Conservation (phyloP, 2,329 filamentous ascomycete species). For the Aspergillus fructus region DNA sequence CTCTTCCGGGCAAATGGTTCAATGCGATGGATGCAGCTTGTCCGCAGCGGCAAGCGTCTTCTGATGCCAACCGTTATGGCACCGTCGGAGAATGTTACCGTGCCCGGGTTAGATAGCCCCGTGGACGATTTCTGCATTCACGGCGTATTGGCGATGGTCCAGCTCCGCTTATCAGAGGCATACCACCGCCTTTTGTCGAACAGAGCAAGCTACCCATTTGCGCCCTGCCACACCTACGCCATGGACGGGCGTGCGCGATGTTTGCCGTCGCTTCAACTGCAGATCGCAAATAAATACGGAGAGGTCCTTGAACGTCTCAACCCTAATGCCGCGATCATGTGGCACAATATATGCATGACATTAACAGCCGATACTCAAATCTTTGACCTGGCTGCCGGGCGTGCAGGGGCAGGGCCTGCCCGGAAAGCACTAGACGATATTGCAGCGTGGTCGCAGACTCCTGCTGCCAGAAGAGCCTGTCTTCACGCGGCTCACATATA, state of each 20-base stretch:
- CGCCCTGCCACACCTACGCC: slow-evolving; percentile 48
- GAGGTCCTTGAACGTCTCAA: slow-evolving; percentile 45
- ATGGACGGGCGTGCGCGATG: slow-evolving; percentile 49
- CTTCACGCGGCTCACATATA: slow-evolving; percentile 55
- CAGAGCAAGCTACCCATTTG: slow-evolving; percentile 39
- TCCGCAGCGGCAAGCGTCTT: slow-evolving; percentile 35
- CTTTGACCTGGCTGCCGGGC: slow-evolving; percentile 54
- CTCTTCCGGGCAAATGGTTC: slow-evolving; percentile 45
- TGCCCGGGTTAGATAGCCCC: slow-evolving; percentile 34
- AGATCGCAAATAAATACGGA: slow-evolving; percentile 38
- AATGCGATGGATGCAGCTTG: slow-evolving; percentile 38
- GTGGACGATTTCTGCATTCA: slow-evolving; percentile 39
- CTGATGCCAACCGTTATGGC: slow-evolving; percentile 33
- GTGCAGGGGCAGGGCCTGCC: slow-evolving; percentile 48
- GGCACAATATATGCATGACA: slow-evolving; percentile 55
- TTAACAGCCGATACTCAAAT: slow-evolving; percentile 53
- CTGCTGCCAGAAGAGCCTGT: slow-evolving; percentile 50
- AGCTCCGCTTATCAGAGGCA: slow-evolving; percentile 43
- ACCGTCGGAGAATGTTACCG: slow-evolving; percentile 35
- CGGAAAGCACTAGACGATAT: slow-evolving; percentile 52
- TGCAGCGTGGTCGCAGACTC: slow-evolving; percentile 51
- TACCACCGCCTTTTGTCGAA: slow-evolving; percentile 45
- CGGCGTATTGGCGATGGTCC: slow-evolving; percentile 39
- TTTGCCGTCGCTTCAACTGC: slow-evolving; percentile 33
- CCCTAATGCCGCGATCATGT: slow-evolving; percentile 52